A percentile compares a stretch with the other conserved stretches of the same genome.
Conservation (phyloP, 352 stramenopile genomes). For the Phytophthora sp. region DNA sequence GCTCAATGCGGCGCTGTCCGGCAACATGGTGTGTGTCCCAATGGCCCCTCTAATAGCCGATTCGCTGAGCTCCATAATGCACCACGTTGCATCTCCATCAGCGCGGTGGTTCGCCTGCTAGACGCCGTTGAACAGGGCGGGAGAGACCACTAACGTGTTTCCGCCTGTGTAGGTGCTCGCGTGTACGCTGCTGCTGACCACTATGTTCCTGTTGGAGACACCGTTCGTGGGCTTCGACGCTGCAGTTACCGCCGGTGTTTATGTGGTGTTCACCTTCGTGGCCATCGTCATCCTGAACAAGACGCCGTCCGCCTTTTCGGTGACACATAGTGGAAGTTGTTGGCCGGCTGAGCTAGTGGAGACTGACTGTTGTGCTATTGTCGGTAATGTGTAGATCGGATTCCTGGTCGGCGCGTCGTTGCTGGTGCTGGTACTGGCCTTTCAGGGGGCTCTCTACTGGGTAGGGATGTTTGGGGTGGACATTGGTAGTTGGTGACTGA, state of each 20-base stretch:
- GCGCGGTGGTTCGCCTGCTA: constrained; percentile 2
- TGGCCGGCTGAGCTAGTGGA: neutral
- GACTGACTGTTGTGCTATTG: constrained; percentile 1
- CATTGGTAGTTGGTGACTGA: neutral
- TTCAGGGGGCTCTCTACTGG: constrained; percentile 77
- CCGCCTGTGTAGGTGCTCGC: constrained; percentile 51
- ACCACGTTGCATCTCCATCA: constrained; percentile 5
- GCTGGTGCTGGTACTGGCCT: constrained; percentile 69
- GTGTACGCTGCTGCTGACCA: constrained; percentile 63
- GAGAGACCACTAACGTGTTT: constrained; percentile 10
- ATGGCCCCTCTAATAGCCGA: neutral
- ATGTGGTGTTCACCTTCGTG: constrained; percentile 78
- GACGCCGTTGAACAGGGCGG: neutral
- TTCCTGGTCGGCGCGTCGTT: constrained; percentile 73
- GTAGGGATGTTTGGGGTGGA: constrained; percentile 18
- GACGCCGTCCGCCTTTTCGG: constrained; percentile 78
- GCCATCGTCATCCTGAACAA: constrained; percentile 84
- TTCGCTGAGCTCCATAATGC: neutral
- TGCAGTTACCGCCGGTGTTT: constrained; percentile 58
- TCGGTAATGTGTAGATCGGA: constrained; percentile 67
- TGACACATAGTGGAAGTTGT: constrained; percentile 25
- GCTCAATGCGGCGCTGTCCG: constrained; percentile 71
- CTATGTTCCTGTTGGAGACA: constrained; percentile 76
- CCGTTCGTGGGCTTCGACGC: constrained; percentile 74
- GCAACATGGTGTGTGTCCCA: constrained; percentile 63